These are phyloP conservation scores for Eucommia ulmoides DNA, from an alignment of 257 asterid species.

Conservation along the genomic window DNA sequence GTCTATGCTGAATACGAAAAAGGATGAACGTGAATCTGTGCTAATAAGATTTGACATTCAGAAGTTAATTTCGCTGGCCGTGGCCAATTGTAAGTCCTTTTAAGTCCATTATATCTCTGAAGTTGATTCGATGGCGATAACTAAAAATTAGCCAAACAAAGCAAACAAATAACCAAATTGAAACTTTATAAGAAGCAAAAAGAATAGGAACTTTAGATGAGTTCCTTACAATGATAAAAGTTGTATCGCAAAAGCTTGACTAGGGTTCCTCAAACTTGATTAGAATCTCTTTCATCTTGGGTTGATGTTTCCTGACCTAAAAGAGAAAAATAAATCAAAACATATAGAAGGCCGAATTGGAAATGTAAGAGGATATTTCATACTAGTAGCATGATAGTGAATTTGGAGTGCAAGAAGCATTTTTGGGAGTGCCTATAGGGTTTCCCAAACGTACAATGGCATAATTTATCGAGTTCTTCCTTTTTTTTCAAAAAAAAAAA, in stretches of 20 bases:
- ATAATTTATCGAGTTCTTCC: neutral
- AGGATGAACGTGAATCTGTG: too few relatives aligned
- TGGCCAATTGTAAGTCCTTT: too few relatives aligned
- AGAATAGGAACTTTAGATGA: too few relatives aligned
- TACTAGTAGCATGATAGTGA: neutral
- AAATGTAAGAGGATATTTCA: neutral
- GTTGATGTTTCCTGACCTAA: slow-evolving; percentile 79
- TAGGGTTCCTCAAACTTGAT: slow-evolving; percentile 50
- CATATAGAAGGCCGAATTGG: neutral
- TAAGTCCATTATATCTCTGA: too few relatives aligned
- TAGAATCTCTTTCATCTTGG: slow-evolving; percentile 51
- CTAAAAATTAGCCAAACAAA: too few relatives aligned
- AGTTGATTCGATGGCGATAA: too few relatives aligned
- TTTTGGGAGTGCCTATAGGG: neutral
- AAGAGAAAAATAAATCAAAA: slow-evolving; percentile 3
- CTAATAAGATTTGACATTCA: too few relatives aligned
- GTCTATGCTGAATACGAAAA: too few relatives aligned
- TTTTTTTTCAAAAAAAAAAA: neutral
- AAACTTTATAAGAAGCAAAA: too few relatives aligned
- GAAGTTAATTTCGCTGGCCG: too few relatives aligned
- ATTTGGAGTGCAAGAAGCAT: neutral
- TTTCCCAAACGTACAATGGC: neutral
- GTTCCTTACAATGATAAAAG: too few relatives aligned
- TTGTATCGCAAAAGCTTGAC: slow-evolving; percentile 9
- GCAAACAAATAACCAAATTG: too few relatives aligned